phyloP scores from a whole-genome alignment of 495 filamentous ascomycete species.

The Trichocladium uniseriatum region DNA sequence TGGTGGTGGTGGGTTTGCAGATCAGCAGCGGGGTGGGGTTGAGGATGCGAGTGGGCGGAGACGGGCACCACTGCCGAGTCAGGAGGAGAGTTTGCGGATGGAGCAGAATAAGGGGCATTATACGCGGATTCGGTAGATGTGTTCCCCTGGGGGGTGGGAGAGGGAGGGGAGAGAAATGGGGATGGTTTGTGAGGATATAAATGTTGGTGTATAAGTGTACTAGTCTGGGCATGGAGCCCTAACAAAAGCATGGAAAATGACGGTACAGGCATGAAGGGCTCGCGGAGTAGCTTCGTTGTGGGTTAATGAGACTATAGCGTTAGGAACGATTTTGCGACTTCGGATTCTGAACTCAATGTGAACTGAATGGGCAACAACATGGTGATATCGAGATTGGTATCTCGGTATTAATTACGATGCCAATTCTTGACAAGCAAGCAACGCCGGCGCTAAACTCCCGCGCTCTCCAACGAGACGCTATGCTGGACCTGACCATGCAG shows the following conservation, averaged over 20 bases:
- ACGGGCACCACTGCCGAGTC: conserved; percentile 65
- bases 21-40: conserved; percentile 1
- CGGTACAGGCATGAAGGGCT: no score
- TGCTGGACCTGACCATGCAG: neutral
- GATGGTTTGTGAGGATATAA: no score
- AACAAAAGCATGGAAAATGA: no score
- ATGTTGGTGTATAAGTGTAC: no score
- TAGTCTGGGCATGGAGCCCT: no score
- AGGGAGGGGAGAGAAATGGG: neutral
- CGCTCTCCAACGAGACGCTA: neutral
- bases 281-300: no score
- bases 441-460: neutral
- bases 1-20: neutral
- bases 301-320: no score
- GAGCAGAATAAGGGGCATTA: conserved; percentile 62
- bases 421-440: neutral
- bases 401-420: no score
- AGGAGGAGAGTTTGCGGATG: conserved; percentile 69
- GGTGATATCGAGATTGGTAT: no score
- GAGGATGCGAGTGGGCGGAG: conserved; percentile 28
- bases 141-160: neutral
- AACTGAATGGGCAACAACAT: no score
- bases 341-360: no score
- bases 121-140: conserved; percentile 39
- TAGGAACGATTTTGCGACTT: no score